Base-by-base conservation (phyloP, 73 alveolate species). In the Breviolum minutum region DNA sequence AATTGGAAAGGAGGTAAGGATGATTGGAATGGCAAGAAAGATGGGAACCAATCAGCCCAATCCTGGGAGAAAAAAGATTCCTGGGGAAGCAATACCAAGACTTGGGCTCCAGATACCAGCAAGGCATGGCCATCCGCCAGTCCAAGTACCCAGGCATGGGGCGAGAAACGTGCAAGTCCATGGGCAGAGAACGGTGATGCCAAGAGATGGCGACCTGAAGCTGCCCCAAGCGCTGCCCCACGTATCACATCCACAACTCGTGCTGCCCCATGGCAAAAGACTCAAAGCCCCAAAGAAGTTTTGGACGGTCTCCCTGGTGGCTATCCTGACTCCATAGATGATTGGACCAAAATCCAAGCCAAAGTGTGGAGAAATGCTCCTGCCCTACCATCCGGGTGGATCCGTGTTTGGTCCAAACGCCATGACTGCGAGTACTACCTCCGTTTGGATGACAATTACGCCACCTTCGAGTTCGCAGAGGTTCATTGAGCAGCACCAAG, bases 341-440 rank as follows among this genome's bases (percentile, higher is more conserved):
- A 84, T 26, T 84, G 93, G 93, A 17, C 19, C 29, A 54, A 61
- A 22, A 61, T 84, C 76, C 93, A 84, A 26, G 14, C 14, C 30
- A 22, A 84, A 61, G 93, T 84, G 48, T 84, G 93, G 93, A 12
- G 71, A 60, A 61, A 61, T 24, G 93, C 93, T 20, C n/a, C 54
- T 19, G 76, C 22, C 17, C 14, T 84, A 61, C 76, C 93, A 7
- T 11, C 60, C 9, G 93, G 93, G 8, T 84, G 93, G 93, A 84
- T 84, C n/a, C 93, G 93, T 24, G 93, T 84, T 22, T 84, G 93
- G 93, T 84, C 93, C 93, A 84, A 84, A 61, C 73, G 76, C 62
- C 93, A 84, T 61, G 93, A 84, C 61, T 84, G 93, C 26, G 93
- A 84, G 93, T 84, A 84, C 93, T 84, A 84, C 93, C 93, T 84